These are phyloP conservation scores for Penstemon eatonii DNA, from an alignment of 257 asterid genomes.

Conservation along the genomic window DNA sequence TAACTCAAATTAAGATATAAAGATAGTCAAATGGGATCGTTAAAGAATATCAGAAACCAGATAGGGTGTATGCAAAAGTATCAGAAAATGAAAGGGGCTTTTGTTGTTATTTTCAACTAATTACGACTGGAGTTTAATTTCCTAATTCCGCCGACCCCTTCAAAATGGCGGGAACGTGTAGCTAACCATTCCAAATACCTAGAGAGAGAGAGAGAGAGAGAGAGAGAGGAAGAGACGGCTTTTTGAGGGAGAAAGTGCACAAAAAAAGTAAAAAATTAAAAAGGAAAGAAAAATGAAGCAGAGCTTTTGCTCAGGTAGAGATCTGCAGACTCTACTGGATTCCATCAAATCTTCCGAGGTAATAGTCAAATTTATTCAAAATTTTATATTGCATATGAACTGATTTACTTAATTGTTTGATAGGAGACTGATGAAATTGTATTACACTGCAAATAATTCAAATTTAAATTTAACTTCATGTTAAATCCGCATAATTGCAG, in stretches of 20 bases:
- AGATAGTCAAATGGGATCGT: no score
- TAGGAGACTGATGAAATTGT: neutral
- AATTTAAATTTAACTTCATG: neutral
- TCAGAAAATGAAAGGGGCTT: no score
- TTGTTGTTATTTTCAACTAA: no score
- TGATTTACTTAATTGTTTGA: conserved; percentile 5
- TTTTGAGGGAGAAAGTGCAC: conserved; percentile 22
- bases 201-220: conserved; percentile 20
- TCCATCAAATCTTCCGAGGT: conserved; percentile 73
- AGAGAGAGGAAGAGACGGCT: conserved; percentile 11
- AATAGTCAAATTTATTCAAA: conserved; percentile 22
- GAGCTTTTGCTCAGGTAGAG: conserved; percentile 40
- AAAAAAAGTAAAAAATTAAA: neutral
- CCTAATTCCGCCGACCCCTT: no score
- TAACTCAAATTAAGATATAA: no score
- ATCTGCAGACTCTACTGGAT: conserved; percentile 51
- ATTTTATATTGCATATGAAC: neutral
- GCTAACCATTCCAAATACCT: neutral
- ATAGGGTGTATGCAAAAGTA: no score
- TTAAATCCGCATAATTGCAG: conserved; percentile 43
- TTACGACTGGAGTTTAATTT: no score
- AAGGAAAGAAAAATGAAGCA: conserved; percentile 28
- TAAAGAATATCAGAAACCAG: no score
- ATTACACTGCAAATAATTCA: neutral
- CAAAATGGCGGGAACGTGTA: conserved; percentile 15